These are phyloP conservation scores for Pholiota adiposa DNA, from an alignment of 1,284 basidiomycete species.

Conservation along the genomic window DNA sequence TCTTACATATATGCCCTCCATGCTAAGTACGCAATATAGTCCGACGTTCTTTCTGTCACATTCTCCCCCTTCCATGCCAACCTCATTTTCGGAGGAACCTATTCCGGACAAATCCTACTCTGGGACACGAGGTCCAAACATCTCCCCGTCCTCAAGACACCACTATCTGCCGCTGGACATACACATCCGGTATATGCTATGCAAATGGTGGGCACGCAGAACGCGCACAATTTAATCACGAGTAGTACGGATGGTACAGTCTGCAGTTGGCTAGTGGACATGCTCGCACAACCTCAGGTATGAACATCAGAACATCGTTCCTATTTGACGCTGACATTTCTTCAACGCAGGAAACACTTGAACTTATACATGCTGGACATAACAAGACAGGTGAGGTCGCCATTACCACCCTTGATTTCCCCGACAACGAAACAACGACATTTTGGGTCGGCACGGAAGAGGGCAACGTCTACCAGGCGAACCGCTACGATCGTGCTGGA, in stretches of 20 bases:
- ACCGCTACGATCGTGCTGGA: constrained; percentile 95
- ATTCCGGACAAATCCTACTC: constrained; percentile 96
- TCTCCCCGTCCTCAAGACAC: constrained; percentile 94
- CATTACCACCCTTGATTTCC: constrained; percentile 91
- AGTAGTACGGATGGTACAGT: constrained; percentile 96
- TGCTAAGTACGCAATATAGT: constrained; percentile 52
- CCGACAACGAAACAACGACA: constrained; percentile 92
- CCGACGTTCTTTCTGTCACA: constrained; percentile 93
- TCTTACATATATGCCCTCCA: constrained; percentile 2
- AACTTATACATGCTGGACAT: constrained; percentile 84
- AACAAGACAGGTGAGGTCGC: constrained; percentile 96
- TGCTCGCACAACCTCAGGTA: constrained; percentile 96
- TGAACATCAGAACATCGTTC: constrained; percentile 4
- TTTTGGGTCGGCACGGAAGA: constrained; percentile 99
- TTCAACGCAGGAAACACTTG: constrained; percentile 83
- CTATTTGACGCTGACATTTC: constrained; percentile 9
- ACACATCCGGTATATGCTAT: constrained; percentile 99
- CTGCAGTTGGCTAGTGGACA: constrained; percentile 97
- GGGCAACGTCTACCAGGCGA: constrained; percentile 94
- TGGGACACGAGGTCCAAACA: constrained; percentile 99
- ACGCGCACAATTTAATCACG: constrained; percentile 96
- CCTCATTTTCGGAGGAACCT: constrained; percentile 95
- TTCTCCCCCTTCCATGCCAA: constrained; percentile 99
- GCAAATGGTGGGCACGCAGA: constrained; percentile 97
- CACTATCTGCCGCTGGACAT: constrained; percentile 92